These are phyloP conservation scores for Pyracantha coccinea DNA, from an alignment of 331 rosid species.

Conservation along the genomic window DNA sequence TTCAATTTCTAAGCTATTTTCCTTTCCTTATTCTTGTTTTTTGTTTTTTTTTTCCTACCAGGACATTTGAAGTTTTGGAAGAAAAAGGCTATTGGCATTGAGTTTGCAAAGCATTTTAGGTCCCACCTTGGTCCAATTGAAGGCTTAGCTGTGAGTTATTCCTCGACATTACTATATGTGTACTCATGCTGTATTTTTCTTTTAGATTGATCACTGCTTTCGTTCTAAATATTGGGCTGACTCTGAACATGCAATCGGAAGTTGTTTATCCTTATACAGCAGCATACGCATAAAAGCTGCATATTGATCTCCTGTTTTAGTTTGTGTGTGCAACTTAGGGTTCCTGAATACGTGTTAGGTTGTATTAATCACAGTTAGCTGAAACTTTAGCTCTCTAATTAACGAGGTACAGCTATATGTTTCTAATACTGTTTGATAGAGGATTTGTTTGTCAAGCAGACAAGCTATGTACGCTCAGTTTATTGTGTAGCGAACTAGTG, in stretches of 20 bases:
- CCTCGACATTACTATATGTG: not conserved
- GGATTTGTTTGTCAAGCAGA: not conserved
- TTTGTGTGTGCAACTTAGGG: not conserved
- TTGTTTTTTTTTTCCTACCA: conserved; percentile 10
- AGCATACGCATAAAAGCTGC: not conserved
- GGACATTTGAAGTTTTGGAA: conserved; percentile 99
- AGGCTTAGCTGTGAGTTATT: conserved; percentile 80
- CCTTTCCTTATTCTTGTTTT: not conserved
- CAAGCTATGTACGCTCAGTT: not conserved
- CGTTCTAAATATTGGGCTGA: not conserved
- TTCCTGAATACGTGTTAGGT: not conserved
- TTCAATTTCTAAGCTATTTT: not conserved
- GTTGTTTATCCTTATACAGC: not conserved
- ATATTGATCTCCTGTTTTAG: not conserved
- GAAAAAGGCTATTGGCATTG: conserved; percentile 79
- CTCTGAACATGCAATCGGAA: not conserved
- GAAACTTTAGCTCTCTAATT: not conserved
- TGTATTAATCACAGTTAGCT: not conserved
- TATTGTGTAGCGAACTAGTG: not conserved
- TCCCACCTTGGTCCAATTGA: conserved; percentile 98
- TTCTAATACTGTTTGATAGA: not conserved
- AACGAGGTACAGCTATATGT: not conserved
- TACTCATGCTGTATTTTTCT: not conserved
- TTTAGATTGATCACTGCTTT: conserved; percentile 13
- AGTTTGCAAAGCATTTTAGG: conserved; percentile 94